A percentile compares a stretch with the other conserved stretches of the same genome.
Conservation (phyloP, 1,284 basidiomycete species). For the Salmacisia buchloeana region DNA sequence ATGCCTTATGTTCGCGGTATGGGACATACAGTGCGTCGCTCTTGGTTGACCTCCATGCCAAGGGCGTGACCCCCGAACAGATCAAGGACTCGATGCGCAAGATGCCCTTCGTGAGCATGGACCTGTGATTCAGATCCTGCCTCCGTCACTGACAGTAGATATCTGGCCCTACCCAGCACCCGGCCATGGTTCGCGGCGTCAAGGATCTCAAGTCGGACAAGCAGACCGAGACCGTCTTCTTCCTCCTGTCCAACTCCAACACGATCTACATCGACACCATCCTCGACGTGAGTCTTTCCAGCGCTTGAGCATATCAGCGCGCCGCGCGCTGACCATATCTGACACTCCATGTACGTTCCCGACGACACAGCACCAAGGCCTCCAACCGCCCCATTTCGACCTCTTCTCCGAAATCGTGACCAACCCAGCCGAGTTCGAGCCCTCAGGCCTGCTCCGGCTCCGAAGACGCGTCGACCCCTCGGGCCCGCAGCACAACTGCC, state of each 20-base stretch:
- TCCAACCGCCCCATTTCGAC: slow-evolving; percentile 53
- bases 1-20: no score
- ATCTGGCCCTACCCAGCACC: slow-evolving; percentile 63
- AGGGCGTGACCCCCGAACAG: slow-evolving; percentile 61
- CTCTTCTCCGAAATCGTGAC: slow-evolving; percentile 84
- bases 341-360: neutral
- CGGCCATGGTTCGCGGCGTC: slow-evolving; percentile 88
- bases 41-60: slow-evolving; percentile 34
- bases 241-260: slow-evolving; percentile 92
- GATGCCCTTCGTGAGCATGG: slow-evolving; percentile 75
- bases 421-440: slow-evolving; percentile 80
- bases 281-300: slow-evolving; percentile 56
- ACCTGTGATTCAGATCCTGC: no score
- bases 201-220: slow-evolving; percentile 63
- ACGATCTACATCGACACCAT: slow-evolving; percentile 80
- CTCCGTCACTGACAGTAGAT: neutral
- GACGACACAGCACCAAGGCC: slow-evolving; percentile 58
- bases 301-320: neutral
- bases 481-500: slow-evolving; percentile 72
- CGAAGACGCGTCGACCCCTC: slow-evolving; percentile 60
- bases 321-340: neutral
- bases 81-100: slow-evolving; percentile 71
- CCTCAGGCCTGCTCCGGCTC: slow-evolving; percentile 69
- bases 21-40: slow-evolving; percentile 17
- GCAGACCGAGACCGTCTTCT: slow-evolving; percentile 64